Evolutionary conservation across 2,329 filamentous ascomycete genomes (phyloP), one percentile per base, ranked within the genome.

Genomic region (Neonectria faginata): DNA sequence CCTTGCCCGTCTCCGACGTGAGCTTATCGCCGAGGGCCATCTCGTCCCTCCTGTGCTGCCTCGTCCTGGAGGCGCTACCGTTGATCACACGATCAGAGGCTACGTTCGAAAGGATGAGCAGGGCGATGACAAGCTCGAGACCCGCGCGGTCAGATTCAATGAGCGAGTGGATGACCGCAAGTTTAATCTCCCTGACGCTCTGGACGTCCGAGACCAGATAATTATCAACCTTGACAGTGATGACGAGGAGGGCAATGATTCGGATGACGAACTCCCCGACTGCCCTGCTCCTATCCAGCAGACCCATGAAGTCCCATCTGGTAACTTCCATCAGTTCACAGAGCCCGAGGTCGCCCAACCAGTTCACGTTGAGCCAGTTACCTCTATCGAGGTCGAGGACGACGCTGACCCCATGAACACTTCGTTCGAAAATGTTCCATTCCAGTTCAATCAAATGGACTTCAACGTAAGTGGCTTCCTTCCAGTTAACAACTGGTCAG

Each of bases 1-100:
- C 31, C 57, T 83, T 2, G 67, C 67, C 16, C 78, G 80, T 0
- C 62, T 81, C 4, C 78, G 82, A 5, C 65, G 66, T 2, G 70
- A 74, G 2, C 66, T 82, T 12, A 55, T 80, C 16, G 73, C 75
- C 7, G 77, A 82, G 62, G 82, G 82, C n/a, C 79, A 82, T 53
- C 57, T 81, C 6, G 78, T 84, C 1, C 81, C 82, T 1, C 82
- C 82, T 3, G 42, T 71, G 2, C 57, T 69, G 7, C 73, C 73
- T 27, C 79, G 77, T 59, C 64, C 71, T 0, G 70, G 73, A 3
- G 53, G 68, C 0, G 68, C 64, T 2, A 57, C 42, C 0, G 52
- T 67, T 9, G 74, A 77, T 55, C 69, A 69, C 1, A 62, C 66
- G 10, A 67, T 81, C 47, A 75, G 80, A 5, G 79, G 80, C 1